Percentiles rank a stretch among this genome's conserved stretches.
Conservation (phyloP, 495 filamentous ascomycete genomes). For the Acidomyces sp. region DNA sequence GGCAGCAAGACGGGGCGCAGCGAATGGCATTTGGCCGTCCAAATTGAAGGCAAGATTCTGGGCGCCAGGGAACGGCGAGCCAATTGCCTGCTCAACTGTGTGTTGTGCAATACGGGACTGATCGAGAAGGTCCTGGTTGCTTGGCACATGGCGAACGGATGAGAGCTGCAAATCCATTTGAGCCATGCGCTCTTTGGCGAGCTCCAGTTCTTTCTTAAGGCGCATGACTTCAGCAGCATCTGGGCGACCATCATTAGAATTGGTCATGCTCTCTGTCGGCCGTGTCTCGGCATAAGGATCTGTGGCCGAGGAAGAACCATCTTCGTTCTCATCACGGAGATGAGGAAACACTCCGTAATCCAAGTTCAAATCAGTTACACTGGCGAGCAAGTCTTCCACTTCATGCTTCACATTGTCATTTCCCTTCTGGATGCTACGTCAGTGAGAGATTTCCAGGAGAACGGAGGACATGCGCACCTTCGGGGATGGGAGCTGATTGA, state of each 20-base stretch:
- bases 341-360: constrained; percentile 53
- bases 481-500: constrained; percentile 22
- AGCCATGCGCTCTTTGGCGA: constrained; percentile 66
- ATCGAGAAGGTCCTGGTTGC: background rate
- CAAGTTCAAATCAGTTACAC: constrained; percentile 55
- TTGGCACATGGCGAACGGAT: background rate
- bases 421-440: too few species aligned
- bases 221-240: constrained; percentile 40
- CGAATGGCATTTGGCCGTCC: background rate
- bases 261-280: constrained; percentile 32
- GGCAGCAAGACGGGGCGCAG: constrained; percentile 34
- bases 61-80: constrained; percentile 35
- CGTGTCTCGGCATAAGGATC: constrained; percentile 38
- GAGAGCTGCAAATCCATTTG: constrained; percentile 73
- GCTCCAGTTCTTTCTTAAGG: constrained; percentile 60
- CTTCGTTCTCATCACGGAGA: constrained; percentile 6
- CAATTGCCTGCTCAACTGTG: constrained; percentile 60
- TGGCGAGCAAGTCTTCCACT: constrained; percentile 51
- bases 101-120: constrained; percentile 65
- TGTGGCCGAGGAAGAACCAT: constrained; percentile 34
- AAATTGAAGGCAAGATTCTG: constrained; percentile 19
- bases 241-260: constrained; percentile 20
- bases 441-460: too few species aligned
- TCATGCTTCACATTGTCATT: constrained; percentile 24
- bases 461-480: constrained; percentile 12